Base-by-base conservation (phyloP, 1,139 yeast species). In the Scheffersomyces titani region DNA sequence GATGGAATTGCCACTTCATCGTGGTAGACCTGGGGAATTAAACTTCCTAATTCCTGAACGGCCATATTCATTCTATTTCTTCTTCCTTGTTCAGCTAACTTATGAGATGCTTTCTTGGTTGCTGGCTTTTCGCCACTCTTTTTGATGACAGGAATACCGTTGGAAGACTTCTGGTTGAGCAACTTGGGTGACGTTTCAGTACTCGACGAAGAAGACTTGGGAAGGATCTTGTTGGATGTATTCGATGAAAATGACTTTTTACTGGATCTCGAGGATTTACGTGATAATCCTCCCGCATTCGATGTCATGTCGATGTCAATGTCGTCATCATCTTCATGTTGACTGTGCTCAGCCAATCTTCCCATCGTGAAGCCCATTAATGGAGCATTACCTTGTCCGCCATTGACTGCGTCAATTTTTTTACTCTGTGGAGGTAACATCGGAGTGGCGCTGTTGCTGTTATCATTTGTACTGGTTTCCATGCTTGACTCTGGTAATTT, bases 61-160 rank as follows among this genome's bases (percentile, higher is more conserved):
- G 98, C 98, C 57, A 79, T 75, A 71, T 94, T 94, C 88, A 94
- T 89, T 62, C 99, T 80, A 70, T 93, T 92, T 65, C 99, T 83
- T 58, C 99, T 81, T 11, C 97, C 98, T 72, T 94, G 98, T 73
- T 94, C 99, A 0, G 99, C 98, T 30, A 91, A 81, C 69, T 94
- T 93, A 72, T 94, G 99, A 24, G 90, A 87, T 5, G 94, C 89
- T 64, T 88, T 88, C 69, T 89, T 88, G 36, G 82, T 78, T 0
- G 81, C 70, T 2, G 63, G 70, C 58, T 59, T 65, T 46, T 60
- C 65, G n/a, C 59, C 62, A 30, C 40, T 30, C 11, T 30, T 30
- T 47, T 51, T 49, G 44, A 19, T 21, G n/a, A 7, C 30, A 49
- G 20, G 55, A 36, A 24, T 47, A n/a, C 53, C 51, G 19, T 51